phyloP scores from a whole-genome alignment of 2,329 filamentous ascomycete species.

The Stemphylium lycopersici region DNA sequence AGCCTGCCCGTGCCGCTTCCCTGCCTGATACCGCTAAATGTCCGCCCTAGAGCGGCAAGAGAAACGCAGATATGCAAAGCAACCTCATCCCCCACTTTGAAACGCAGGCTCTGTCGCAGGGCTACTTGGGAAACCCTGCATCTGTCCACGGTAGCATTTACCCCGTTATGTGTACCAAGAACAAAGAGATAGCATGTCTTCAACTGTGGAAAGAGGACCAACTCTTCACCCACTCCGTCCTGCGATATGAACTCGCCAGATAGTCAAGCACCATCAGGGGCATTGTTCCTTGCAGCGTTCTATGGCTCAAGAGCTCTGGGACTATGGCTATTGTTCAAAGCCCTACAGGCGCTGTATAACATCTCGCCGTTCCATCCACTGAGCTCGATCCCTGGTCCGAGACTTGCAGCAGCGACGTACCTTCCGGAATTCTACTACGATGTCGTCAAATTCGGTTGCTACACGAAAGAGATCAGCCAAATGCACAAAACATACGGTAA shows the following conservation, averaged over 20 bases:
- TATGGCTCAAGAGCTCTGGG: slow-evolving; percentile 10
- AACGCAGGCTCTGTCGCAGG: no score
- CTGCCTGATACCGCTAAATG: background rate
- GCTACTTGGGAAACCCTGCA: no score
- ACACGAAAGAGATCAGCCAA: slow-evolving; percentile 41
- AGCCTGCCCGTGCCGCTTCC: background rate
- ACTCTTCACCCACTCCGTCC: background rate
- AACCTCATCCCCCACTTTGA: no score
- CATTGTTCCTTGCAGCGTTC: background rate
- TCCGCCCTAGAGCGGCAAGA: background rate
- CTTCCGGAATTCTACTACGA: slow-evolving; percentile 49
- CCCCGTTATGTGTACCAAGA: no score
- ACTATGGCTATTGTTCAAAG: slow-evolving; percentile 20
- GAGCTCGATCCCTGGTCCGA: slow-evolving; percentile 42
- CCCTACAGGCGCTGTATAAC: slow-evolving; percentile 31
- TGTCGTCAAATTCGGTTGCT: slow-evolving; percentile 39
- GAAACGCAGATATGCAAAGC: no score
- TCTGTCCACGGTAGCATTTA: no score
- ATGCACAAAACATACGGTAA: slow-evolving; percentile 48
- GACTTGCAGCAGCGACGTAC: slow-evolving; percentile 43
- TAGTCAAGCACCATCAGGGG: background rate
- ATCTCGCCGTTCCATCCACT: slow-evolving; percentile 39
- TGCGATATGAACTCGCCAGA: background rate
- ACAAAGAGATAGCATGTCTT: no score
- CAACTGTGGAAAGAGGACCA: no score